Conservation (phyloP, 2,329 filamentous ascomycete species). For the Gliomastix tumulicola region DNA sequence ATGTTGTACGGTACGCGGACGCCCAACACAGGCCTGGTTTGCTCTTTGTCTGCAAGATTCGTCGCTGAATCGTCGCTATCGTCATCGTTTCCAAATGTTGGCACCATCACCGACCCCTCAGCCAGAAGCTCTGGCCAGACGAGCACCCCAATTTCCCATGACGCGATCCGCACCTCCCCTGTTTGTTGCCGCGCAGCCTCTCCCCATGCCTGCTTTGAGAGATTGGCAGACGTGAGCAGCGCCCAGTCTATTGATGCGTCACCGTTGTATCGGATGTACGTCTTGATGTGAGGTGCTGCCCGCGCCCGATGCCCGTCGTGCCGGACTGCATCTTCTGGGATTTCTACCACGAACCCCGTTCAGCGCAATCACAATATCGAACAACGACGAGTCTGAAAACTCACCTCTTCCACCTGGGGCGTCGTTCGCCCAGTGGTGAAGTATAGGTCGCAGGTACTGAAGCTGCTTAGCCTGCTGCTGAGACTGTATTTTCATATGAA, state of each 20-base stretch:
- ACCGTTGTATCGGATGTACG: slow-evolving; percentile 64
- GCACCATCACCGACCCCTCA: slow-evolving; percentile 53
- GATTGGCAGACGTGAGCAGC: slow-evolving; percentile 81
- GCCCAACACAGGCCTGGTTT: slow-evolving; percentile 44
- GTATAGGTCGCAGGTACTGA: slow-evolving; percentile 59
- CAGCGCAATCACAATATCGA: too few species aligned
- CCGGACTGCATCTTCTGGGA: slow-evolving; percentile 11
- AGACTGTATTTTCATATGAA: slow-evolving; percentile 73
- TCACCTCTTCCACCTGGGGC: slow-evolving; percentile 8
- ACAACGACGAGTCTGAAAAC: too few species aligned
- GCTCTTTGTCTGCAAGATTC: too few species aligned
- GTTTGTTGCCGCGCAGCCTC: slow-evolving; percentile 42
- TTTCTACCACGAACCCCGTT: too few species aligned
- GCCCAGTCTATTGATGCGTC: slow-evolving; percentile 67
- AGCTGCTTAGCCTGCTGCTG: slow-evolving; percentile 67
- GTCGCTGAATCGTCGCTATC: slow-evolving; percentile 9
- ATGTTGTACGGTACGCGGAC: slow-evolving; percentile 78
- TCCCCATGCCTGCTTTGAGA: slow-evolving; percentile 88
- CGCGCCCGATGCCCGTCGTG: slow-evolving; percentile 53
- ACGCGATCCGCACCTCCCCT: slow-evolving; percentile 64
- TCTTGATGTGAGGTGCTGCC: slow-evolving; percentile 85
- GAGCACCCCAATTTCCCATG: slow-evolving; percentile 78
- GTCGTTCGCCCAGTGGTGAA: slow-evolving; percentile 73
- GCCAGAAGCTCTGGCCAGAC: slow-evolving; percentile 65
- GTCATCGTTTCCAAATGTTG: slow-evolving; percentile 57